Base-by-base conservation (phyloP, 1,139 yeast species). In the Yamadazyma friedrichii region DNA sequence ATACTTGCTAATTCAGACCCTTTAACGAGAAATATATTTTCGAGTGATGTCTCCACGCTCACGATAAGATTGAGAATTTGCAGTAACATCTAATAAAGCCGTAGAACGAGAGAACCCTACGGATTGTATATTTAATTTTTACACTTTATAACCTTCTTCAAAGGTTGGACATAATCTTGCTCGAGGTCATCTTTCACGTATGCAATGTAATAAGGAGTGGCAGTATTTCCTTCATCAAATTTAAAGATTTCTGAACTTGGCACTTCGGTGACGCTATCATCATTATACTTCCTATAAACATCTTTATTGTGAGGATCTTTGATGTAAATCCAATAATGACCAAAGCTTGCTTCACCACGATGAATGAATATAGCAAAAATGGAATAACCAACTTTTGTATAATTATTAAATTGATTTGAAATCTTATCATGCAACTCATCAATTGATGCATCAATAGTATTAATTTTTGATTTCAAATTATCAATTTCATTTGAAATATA, bases 251-350 rank as follows among this genome's bases (percentile, higher is more conserved):
- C 96, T 8, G 76, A 71, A 6, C 72, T 71, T 0, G 83, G 75
- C 1, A 87, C 96, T 51, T 85, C 95, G 1, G 88, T 81, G 15
- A 93, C 95, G 11, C 77, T 74, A 56, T 93, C 98, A 64, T 93
- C 98, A 56, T 93, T 93, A 61, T 93, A 93, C 68, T 88, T 91
- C 46, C 97, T 71, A 77, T 82, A 93, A 27, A 85, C 67, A 35
- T 78, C 76, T 13, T 74, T 70, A 44, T 74, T 70, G 47, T 74
- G 74, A 10, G 83, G 80, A 59, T 93, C 98, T 48, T 78, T 80
- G 46, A 93, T 91, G 58, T 91, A 93, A 12, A 91, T 79, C 97
- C 98, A 93, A 59, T 93, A 93, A 62, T 93, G 98, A 3, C 98
- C 98, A 56, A 87, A 91, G 42, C 89, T 82, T 1, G 96, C 98